A percentile compares a stretch with the other conserved stretches of the same genome.
phyloP scores from a whole-genome alignment of 257 asterid species.

The Henckelia pumila region DNA sequence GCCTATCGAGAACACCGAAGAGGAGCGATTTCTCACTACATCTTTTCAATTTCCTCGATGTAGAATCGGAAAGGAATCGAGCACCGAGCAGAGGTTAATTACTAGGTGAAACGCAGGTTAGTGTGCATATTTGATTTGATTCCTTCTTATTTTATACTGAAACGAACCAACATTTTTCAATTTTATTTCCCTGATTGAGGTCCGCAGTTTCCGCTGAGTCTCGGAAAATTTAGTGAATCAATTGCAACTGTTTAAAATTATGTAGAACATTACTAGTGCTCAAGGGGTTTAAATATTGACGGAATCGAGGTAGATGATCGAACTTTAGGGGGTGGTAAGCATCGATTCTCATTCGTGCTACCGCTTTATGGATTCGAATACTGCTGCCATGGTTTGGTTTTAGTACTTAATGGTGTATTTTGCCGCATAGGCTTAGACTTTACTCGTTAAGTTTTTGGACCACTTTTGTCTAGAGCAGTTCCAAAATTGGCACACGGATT shows the following conservation, averaged over 20 bases:
- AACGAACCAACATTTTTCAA: neutral
- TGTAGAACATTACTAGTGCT: neutral
- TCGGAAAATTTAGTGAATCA: neutral
- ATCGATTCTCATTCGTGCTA: neutral
- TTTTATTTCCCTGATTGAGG: neutral
- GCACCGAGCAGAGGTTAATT: neutral
- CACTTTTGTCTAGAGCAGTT: neutral
- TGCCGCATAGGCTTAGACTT: neutral
- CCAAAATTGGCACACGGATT: neutral
- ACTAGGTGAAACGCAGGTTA: neutral
- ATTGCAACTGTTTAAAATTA: too few relatives aligned
- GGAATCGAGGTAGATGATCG: neutral
- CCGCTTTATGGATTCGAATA: neutral
- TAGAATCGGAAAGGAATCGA: neutral
- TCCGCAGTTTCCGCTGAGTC: neutral
- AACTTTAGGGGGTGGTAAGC: neutral
- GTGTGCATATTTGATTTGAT: neutral
- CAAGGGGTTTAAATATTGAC: neutral
- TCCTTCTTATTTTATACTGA: too few relatives aligned
- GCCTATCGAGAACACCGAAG: neutral
- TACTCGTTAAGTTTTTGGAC: neutral
- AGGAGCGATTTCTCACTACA: neutral
- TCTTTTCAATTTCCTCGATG: neutral
- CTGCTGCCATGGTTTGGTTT: neutral
- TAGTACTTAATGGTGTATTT: neutral